Base-by-base conservation (phyloP, 805 yeast species). In the Saccharomycopsis capsularis region DNA sequence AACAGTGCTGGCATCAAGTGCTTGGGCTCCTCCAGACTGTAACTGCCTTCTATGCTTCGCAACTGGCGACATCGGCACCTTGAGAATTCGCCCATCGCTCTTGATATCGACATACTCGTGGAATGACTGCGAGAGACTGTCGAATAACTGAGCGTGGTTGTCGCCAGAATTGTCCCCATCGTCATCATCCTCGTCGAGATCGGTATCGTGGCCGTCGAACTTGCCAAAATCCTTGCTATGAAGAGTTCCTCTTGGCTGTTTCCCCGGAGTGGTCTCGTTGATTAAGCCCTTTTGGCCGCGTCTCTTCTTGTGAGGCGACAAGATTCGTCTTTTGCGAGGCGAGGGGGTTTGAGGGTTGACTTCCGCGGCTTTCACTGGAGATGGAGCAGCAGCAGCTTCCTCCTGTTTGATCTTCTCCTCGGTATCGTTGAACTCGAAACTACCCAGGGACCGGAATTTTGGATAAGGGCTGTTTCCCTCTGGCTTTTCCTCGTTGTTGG, bases 121-220 rank as follows among this genome's bases (percentile, higher is more conserved):
- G 46, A 49, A 49, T 4, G 52, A 49, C 29, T 43, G 52, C 7
- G 52, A 39, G 4, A 49, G 36, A 16, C 19, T 6, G 7, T 40
- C 36, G 13, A 49, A 35, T 6, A 34, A 9, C 13, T 24, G 15
- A 6, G 13, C 21, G n/a, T 16, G 6, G 3, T 37, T 29, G 21
- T 24, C 45, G 15, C 4, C 15, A 9, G 32, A 29, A 9, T 29
- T 29, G 7, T 7, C 11, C 11, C 32, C 32, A 13, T 9, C 7
- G 13, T 29, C 32, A 29, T 29, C 32, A 29, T 29, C 32, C 7
- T 29, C 13, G 13, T 7, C 7, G 13, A 29, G 7, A n/a, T n/a
- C n/a, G n/a, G n/a, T n/a, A n/a, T n/a, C n/a, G n/a, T n/a, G n/a
- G n/a, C n/a, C n/a, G n/a, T n/a, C n/a, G n/a, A n/a, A n/a, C n/a